A percentile compares a stretch with the other conserved stretches of the same genome.
Evolutionary conservation across 495 filamentous ascomycete genomes (phyloP).

Genomic region (Trichoderma asperelloides): DNA sequence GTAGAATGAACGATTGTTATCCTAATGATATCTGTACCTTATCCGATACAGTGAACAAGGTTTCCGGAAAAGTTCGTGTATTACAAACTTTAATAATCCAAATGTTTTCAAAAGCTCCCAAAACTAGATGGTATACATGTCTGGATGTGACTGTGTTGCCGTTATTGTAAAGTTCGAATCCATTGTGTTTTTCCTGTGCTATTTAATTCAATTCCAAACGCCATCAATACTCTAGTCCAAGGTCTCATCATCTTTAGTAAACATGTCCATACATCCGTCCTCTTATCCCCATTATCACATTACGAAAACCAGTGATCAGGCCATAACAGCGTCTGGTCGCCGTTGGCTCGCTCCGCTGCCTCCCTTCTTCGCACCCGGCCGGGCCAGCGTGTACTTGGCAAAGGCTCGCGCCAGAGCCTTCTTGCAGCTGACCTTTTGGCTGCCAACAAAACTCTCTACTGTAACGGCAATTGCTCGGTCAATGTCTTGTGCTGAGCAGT

Average conservation of each 20-base stretch:
- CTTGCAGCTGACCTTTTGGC: slow-evolving; percentile 96
- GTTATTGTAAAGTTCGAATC: not conserved
- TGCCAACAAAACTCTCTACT: slow-evolving; percentile 90
- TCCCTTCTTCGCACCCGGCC: slow-evolving; percentile 24
- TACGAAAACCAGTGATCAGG: not conserved
- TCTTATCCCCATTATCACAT: not conserved
- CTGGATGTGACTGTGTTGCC: too few species aligned
- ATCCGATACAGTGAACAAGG: too few species aligned
- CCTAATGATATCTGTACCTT: too few species aligned
- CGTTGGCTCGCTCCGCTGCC: not conserved
- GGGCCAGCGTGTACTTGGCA: slow-evolving; percentile 75
- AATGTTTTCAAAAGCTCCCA: too few species aligned
- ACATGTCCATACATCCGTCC: not conserved
- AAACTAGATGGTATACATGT: too few species aligned
- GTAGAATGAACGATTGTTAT: too few species aligned
- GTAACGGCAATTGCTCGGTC: slow-evolving; percentile 96
- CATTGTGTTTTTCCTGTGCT: not conserved
- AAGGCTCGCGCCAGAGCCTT: slow-evolving; percentile 93
- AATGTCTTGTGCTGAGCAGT: slow-evolving; percentile 80
- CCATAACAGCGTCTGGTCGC: slow-evolving; percentile 7
- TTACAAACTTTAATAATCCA: too few species aligned
- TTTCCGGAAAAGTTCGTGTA: too few species aligned
- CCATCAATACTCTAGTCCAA: not conserved
- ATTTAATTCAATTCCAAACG: not conserved
- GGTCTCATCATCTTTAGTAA: not conserved